These are phyloP conservation scores for Trichoderma harzianum DNA, from an alignment of 2,329 filamentous ascomycete genomes.

Conservation along the genomic window DNA sequence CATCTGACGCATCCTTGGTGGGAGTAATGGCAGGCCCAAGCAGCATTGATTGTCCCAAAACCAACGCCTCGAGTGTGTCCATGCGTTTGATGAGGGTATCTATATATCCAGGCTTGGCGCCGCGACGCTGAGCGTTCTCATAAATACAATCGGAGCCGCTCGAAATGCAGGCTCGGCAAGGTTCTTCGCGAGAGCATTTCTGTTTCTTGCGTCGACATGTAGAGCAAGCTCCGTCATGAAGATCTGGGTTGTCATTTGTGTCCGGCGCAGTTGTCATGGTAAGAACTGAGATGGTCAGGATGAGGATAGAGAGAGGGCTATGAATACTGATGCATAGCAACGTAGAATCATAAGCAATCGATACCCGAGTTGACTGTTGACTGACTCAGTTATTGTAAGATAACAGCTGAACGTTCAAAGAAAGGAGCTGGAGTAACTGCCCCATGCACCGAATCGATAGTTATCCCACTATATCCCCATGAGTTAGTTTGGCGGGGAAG, in stretches of 20 bases:
- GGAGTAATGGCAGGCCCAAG: not conserved
- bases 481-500: not conserved
- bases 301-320: not conserved
- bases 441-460: not conserved
- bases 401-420: not conserved
- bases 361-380: not conserved
- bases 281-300: not conserved
- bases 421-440: not conserved
- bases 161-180: slow-evolving; percentile 16
- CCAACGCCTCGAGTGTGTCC: slow-evolving; percentile 20
- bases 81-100: slow-evolving; percentile 18
- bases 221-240: slow-evolving; percentile 17
- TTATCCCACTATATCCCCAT: not conserved
- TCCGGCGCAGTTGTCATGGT: not conserved
- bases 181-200: slow-evolving; percentile 18
- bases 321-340: not conserved
- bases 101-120: slow-evolving; percentile 19
- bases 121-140: slow-evolving; percentile 18
- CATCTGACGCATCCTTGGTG: not conserved
- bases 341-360: not conserved
- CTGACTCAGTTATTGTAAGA: not conserved
- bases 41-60: slow-evolving; percentile 19
- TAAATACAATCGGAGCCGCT: slow-evolving; percentile 16
- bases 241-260: not conserved
- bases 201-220: slow-evolving; percentile 20